These are phyloP conservation scores for Heliosperma pusillum DNA, from an alignment of 148 eudicot genomes.

Conservation along the genomic window DNA sequence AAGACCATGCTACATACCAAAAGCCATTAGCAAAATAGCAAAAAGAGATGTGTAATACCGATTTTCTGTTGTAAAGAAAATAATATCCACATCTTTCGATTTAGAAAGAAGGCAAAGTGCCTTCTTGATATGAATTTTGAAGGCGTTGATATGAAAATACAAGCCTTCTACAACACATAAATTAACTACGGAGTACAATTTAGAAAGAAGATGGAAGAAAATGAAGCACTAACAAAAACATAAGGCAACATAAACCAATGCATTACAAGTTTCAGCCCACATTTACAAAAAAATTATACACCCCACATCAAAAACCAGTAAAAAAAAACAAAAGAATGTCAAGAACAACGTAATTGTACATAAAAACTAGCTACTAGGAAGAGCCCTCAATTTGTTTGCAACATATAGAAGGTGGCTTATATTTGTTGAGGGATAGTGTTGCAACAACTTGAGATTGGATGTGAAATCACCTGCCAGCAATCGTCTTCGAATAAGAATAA, in stretches of 20 bases:
- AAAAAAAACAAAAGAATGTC: constrained; percentile 1
- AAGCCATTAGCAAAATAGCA: no score
- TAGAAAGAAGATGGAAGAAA: background rate
- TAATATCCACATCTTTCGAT: no score
- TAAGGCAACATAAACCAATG: constrained; percentile 7
- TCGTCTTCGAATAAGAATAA: constrained; percentile 77
- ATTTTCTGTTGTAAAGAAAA: no score
- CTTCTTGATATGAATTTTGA: no score
- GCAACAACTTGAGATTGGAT: no score
- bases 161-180: background rate
- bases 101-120: no score
- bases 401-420: constrained; percentile 89
- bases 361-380: constrained; percentile 36
- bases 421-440: constrained; percentile 81
- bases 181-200: background rate
- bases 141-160: no score
- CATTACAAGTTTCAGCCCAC: constrained; percentile 11
- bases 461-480: constrained; percentile 96
- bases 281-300: constrained; percentile 31
- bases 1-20: no score
- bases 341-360: background rate
- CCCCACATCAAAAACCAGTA: constrained; percentile 15
- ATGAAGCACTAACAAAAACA: constrained; percentile 1
- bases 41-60: no score
- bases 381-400: constrained; percentile 77